Evolutionary conservation across 495 filamentous ascomycete species (phyloP), one percentile per base, ranked within the genome.

Genomic region (Hyaloscypha hepaticicola): DNA sequence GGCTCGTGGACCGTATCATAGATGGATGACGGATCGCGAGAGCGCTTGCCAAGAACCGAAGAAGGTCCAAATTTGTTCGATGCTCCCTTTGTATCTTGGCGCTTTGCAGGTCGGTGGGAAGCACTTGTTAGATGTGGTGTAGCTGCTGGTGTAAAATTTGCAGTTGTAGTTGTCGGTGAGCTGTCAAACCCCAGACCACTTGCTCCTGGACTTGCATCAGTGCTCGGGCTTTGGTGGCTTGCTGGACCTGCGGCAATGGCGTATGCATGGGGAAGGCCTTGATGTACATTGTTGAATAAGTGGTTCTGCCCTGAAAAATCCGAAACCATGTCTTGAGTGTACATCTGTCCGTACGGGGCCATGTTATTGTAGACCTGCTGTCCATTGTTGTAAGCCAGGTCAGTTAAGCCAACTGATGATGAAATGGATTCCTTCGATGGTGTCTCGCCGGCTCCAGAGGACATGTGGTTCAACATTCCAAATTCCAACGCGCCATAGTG

Each of bases 401-500:
- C 69, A 67, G 48, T 72, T 61, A 81, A 72, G 21, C 74, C 70
- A 45, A 45, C 38, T 49, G 66, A 63, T 3, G 63, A 67, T 9
- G 69, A 68, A 6, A 72, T 66, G 1, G 70, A 69, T 6, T 96
- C 92, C 65, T 80, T 87, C 16, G 88, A 86, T 6, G 87, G 87
- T 1, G 90, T 91, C 60, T 93, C 91, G 22, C 85, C 89, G 2
- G 90, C 91, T 1, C 90, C 91, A 21, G 88, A 91, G 29, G 91
- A 90, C 90, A 99, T 94, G 71, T 97, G 93, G 22, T 91, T 90
- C 5, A 99, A 85, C 85, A 96, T 96, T 24, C 91, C 87, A 71
- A 97, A 96, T 73, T 99, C 95, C 64, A 96, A 75, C 31, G 92
- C 93, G 63, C 92, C 93, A 69, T 97, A 99, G 33, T 94, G 90